Base-by-base conservation (phyloP, 441 rosid species). In the Arabidopsis lyrata region DNA sequence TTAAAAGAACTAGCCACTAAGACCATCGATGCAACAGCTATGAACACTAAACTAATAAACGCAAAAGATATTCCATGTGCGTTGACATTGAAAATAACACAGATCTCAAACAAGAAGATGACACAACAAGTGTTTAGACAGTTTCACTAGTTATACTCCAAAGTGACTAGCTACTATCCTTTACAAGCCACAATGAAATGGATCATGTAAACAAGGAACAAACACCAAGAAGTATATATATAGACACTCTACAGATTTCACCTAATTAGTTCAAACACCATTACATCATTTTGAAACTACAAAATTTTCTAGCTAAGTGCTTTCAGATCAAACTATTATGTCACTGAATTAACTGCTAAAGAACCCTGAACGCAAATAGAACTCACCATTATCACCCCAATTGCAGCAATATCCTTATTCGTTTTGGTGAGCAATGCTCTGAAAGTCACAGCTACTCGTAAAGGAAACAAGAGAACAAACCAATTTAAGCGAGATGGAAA, bases 381-480 rank as follows among this genome's bases (percentile, higher is more conserved):
- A 15, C 35, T 57, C 18, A 48, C 75, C 39, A 48, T 11, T 39
- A 24, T 29, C n/a, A 27, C 14, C 10, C 34, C 47, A 58, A 15
- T 4, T 38, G 49, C 60, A 70, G 57, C 31, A 49, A 70, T 39
- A 57, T 35, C 12, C 49, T 70, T 35, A n/a, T 59, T 57, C 31
- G 2, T 16, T 70, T n/a, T 11, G 12, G 13, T 47, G 24, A 59
- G 8, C 47, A 58, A 69, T 57, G 27, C 11, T 56, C 34, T 68
- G 7, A 45, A 59, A 22, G 8, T 34, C 48, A 66, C 6, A 14
- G 70, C 49, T 24, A 52, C 24, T 65, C 3, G 1, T 11, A 29
- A 47, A 6, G 13, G 35, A 22, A 20, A 57, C 15, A 69, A 58
- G 45, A 69, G 61, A 66, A 13, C 34, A 31, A 56, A 45, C 64